Conservation (phyloP, 202 grass and related monocot species). For the Hordeum pubiflorum region DNA sequence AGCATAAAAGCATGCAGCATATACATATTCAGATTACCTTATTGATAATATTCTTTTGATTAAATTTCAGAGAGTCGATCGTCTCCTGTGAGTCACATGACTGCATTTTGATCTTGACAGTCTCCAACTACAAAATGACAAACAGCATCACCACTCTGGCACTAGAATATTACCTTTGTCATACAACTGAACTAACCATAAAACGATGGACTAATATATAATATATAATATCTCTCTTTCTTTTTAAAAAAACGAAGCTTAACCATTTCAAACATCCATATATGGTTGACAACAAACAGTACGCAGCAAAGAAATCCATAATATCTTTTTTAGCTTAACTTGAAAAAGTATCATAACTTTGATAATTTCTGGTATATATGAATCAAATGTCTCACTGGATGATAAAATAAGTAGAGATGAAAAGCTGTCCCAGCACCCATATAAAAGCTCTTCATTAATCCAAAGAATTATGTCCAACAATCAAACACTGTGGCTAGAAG, state of each 20-base stretch:
- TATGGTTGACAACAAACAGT: neutral
- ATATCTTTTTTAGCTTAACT: neutral
- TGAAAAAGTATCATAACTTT: neutral
- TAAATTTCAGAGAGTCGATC: constrained; percentile 66
- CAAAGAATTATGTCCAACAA: neutral
- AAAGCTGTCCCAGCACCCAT: neutral
- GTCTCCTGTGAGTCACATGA: constrained; percentile 61
- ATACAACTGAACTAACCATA: neutral
- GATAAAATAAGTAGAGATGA: neutral
- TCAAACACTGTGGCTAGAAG: neutral
- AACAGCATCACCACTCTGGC: neutral
- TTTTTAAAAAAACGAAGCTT: neutral
- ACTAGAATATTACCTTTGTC: neutral
- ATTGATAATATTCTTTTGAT: constrained; percentile 66
- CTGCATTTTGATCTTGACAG: constrained; percentile 58
- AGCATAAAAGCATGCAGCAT: neutral
- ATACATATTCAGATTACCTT: constrained; percentile 53
- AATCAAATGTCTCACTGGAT: neutral
- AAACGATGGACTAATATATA: neutral
- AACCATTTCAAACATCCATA: constrained; percentile 13
- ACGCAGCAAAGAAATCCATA: neutral
- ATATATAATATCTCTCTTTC: neutral
- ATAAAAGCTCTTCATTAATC: neutral
- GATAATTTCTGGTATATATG: constrained; percentile 12
- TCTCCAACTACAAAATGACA: constrained; percentile 55